Base-by-base conservation (phyloP, 805 yeast species). In the Pichia paraexigua region DNA sequence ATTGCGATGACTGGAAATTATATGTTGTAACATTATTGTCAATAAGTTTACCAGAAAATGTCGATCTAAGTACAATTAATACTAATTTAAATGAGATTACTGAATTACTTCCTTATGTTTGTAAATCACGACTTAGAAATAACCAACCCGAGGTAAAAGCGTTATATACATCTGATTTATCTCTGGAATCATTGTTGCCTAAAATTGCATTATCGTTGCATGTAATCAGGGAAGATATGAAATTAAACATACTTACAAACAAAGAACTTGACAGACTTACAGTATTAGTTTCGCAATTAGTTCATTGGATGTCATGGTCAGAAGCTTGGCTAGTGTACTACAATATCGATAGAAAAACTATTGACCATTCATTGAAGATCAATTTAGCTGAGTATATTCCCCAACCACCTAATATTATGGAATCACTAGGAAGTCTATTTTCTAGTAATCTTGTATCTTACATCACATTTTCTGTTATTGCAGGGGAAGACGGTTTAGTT, bases 251-350 rank as follows among this genome's bases (percentile, higher is more conserved):
- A 1, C 66, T 80, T 25, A 70, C 74, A 6, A 50, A 60, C 3
- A 50, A 58, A 0, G 63, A 69, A 10, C 67, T 74, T 13, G 58
- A 68, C 4, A 66, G 66, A 32, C 58, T 91, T 28, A 80, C 85
- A 0, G 25, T 68, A 1, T 63, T 90, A 22, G 64, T 90, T n/a
- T 70, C 82, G 0, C 85, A 83, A 56, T 62, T 87, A 15, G 75
- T 84, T 0, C 58, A 71, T 13, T 79, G 87, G 82, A 78, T 84
- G 79, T 82, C 86, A 7, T 87, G 96, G 95, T 77, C 83, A 12
- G 79, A 73, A 1, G 52, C 59, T 0, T 87, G 96, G 96, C 62
- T 68, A 22, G 58, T 65, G 1, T 82, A 80, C 57, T 88, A 90
- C 62, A 68, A 65, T 57, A 57, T 67, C 3, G 70, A 71, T 8